Conservation (phyloP, 1,139 yeast genomes). For the Scheffersomyces titani region DNA sequence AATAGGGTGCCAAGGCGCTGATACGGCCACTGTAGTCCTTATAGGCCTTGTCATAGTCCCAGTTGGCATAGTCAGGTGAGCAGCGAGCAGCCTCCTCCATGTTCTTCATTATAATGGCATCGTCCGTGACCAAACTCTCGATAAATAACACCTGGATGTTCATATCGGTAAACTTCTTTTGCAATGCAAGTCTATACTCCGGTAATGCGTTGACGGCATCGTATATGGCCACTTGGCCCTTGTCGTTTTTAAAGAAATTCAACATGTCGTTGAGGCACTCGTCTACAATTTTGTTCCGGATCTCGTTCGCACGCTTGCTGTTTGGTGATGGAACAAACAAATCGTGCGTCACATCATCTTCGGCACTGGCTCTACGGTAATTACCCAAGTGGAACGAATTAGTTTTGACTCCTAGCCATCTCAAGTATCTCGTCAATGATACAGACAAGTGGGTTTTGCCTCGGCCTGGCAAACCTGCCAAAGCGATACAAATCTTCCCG, state of each 20-base stretch:
- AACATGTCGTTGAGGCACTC: slow-evolving; percentile 72
- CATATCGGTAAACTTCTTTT: slow-evolving; percentile 51
- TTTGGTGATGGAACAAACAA: slow-evolving; percentile 67
- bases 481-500: slow-evolving; percentile 84
- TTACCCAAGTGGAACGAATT: slow-evolving; percentile 92
- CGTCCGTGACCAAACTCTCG: slow-evolving; percentile 83
- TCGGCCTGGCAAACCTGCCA: slow-evolving; percentile 94
- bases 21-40: slow-evolving; percentile 60
- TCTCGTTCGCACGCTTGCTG: slow-evolving; percentile 51
- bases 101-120: slow-evolving; percentile 66
- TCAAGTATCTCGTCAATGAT: slow-evolving; percentile 81
- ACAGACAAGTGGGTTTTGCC: slow-evolving; percentile 95
- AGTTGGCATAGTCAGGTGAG: slow-evolving; percentile 82
- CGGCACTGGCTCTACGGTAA: slow-evolving; percentile 69
- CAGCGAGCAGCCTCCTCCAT: slow-evolving; percentile 79
- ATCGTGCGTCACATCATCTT: slow-evolving; percentile 61
- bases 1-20: slow-evolving; percentile 49
- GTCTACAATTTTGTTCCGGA: slow-evolving; percentile 61
- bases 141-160: slow-evolving; percentile 81
- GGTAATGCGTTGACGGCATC: slow-evolving; percentile 92
- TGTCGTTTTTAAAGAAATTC: slow-evolving; percentile 67
- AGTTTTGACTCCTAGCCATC: slow-evolving; percentile 95
- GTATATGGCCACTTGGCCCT: slow-evolving; percentile 92
- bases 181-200: slow-evolving; percentile 62
- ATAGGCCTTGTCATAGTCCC: slow-evolving; percentile 67